Percentiles rank a stretch among this genome's conserved stretches.
Conservation (phyloP, 306 rosid genomes). For the barrel medic (Medicago truncatula) region DNA sequence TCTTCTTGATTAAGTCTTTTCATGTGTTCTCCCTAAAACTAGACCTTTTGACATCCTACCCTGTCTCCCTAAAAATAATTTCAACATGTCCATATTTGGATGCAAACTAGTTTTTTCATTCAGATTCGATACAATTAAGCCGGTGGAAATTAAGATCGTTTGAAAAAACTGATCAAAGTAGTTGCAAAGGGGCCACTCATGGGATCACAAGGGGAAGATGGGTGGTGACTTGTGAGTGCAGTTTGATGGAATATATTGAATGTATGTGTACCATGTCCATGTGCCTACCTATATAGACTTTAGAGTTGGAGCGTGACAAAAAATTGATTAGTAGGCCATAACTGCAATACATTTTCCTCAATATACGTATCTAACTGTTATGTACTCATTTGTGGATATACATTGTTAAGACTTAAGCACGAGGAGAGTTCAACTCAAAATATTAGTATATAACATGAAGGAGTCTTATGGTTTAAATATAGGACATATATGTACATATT, state of each 20-base stretch:
- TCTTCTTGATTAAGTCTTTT: neutral
- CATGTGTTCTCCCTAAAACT: neutral
- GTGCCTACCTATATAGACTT: constrained; percentile 20
- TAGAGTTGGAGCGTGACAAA: constrained; percentile 35
- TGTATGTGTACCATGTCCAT: constrained; percentile 21
- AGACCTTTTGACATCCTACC: neutral
- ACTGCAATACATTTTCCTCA: neutral
- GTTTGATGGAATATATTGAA: constrained; percentile 5
- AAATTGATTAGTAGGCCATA: constrained; percentile 37
- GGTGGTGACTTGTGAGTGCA: constrained; percentile 24
- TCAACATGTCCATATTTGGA: constrained; percentile 11
- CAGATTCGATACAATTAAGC: constrained; percentile 1
- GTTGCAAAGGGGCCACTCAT: constrained; percentile 40
- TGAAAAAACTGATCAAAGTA: constrained; percentile 37
- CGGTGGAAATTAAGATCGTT: constrained; percentile 37
- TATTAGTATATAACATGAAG: too few species aligned
- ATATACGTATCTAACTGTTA: neutral
- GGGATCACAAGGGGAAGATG: neutral
- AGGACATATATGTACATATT: too few species aligned
- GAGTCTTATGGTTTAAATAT: too few species aligned
- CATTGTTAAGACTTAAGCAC: too few species aligned
- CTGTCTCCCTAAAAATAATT: constrained; percentile 28
- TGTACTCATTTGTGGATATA: too few species aligned
- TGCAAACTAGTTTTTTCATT: constrained; percentile 10
- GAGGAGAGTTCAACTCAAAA: too few species aligned